phyloP scores from a whole-genome alignment of 495 filamentous ascomycete species.

The Annulohypoxylon bovei region DNA sequence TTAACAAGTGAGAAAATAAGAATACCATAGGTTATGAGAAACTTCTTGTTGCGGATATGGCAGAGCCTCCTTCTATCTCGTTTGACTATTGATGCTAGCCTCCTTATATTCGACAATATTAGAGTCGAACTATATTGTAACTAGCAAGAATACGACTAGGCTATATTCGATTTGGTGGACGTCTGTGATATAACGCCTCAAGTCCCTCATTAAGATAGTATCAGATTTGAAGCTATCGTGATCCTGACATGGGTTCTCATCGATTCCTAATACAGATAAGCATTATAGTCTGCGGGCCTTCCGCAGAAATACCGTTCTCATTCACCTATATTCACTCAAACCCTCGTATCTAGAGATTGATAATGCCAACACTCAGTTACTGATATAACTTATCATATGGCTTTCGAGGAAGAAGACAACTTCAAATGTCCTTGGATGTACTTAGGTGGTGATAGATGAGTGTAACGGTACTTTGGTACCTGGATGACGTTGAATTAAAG shows the following conservation, averaged over 20 bases:
- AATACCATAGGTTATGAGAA: not conserved
- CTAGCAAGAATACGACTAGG: not conserved
- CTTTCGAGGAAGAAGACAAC: not conserved
- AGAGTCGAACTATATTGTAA: not conserved
- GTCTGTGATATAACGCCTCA: not conserved
- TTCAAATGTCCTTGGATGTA: not conserved
- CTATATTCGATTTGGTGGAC: not conserved
- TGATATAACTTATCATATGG: not conserved
- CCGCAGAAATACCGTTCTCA: not conserved
- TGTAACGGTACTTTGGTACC: conserved; percentile 5
- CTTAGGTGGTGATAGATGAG: not conserved
- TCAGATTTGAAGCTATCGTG: not conserved
- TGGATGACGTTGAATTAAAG: conserved; percentile 35
- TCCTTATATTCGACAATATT: not conserved
- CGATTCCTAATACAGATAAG: not conserved
- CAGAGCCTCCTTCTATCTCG: not conserved
- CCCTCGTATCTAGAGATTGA: not conserved
- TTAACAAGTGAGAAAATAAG: not conserved
- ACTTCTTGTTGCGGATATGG: not conserved
- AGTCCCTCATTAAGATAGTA: not conserved
- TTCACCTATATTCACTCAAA: not conserved
- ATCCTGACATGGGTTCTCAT: too few species aligned
- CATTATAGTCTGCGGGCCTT: not conserved
- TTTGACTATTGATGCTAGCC: too few species aligned
- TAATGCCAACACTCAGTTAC: not conserved